Evolutionary conservation across 2,329 filamentous ascomycete genomes (phyloP).

Genomic region (Venturia oleaginea): DNA sequence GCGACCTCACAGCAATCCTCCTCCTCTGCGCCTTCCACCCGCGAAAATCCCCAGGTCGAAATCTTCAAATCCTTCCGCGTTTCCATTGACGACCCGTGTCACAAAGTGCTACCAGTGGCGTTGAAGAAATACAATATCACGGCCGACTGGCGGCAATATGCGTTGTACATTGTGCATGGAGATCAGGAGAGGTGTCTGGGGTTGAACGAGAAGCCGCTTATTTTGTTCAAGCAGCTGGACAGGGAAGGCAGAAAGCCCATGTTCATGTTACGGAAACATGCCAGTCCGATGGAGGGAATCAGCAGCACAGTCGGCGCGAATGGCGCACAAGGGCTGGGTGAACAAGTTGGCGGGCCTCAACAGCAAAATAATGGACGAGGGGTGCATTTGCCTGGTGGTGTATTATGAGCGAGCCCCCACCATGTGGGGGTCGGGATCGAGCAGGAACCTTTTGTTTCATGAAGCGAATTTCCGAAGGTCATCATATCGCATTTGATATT

Average conservation of each 20-base stretch:
- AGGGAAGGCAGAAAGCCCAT: constrained; percentile 97
- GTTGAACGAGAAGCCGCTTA: constrained; percentile 85
- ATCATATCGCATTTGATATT: neutral
- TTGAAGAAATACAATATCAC: constrained; percentile 98
- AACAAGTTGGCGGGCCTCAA: neutral
- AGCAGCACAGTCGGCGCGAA: constrained; percentile 6
- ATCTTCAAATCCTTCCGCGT: constrained; percentile 99
- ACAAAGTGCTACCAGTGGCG: constrained; percentile 91
- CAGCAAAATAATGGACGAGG: constrained; percentile 1
- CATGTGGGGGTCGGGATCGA: neutral
- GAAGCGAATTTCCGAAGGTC: neutral
- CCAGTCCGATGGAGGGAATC: constrained; percentile 41
- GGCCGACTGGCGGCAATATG: constrained; percentile 94
- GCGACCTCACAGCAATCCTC: constrained; percentile 11
- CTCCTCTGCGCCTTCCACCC: constrained; percentile 14
- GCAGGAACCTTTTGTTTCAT: neutral
- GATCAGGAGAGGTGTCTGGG: constrained; percentile 92
- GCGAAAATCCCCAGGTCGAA: constrained; percentile 56
- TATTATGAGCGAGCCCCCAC: neutral
- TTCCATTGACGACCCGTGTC: constrained; percentile 94
- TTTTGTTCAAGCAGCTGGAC: constrained; percentile 94
- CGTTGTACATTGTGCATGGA: constrained; percentile 96
- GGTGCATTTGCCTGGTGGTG: constrained; percentile 12
- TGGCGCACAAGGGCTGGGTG: constrained; percentile 2
- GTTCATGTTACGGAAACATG: constrained; percentile 83